These are phyloP conservation scores for Leccinellum luteum DNA, from an alignment of 768 basidiomycete genomes.

Conservation along the genomic window DNA sequence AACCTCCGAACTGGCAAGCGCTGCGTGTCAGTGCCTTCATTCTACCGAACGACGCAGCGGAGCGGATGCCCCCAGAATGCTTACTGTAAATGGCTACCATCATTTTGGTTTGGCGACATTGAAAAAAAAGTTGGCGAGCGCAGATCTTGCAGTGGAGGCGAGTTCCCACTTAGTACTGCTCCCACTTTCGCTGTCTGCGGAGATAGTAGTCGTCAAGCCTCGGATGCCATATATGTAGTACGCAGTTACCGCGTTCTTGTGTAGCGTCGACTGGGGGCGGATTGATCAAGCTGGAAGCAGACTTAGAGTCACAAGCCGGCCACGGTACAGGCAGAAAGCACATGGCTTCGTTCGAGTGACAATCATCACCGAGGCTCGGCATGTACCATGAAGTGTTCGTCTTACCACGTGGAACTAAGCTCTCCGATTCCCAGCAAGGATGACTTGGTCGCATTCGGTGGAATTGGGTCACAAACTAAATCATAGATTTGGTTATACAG, in stretches of 20 bases:
- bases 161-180: no score
- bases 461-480: not conserved
- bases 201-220: not conserved
- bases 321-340: not conserved
- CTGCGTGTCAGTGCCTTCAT: not conserved
- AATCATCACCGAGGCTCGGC: not conserved
- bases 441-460: not conserved
- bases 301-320: not conserved
- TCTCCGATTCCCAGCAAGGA: not conserved
- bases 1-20: not conserved
- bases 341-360: not conserved
- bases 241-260: no score
- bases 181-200: not conserved
- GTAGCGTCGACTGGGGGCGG: no score
- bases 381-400: not conserved
- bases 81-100: not conserved
- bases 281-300: no score
- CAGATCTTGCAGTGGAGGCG: not conserved
- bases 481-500: not conserved
- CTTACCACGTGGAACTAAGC: not conserved
- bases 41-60: no score
- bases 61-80: not conserved
- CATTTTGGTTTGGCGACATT: not conserved
- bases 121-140: not conserved
- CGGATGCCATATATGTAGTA: no score